Evolutionary conservation across 805 yeast species (phyloP), one percentile per base, ranked within the genome.

Genomic region (Wickerhamomyces subpelliculosus): DNA sequence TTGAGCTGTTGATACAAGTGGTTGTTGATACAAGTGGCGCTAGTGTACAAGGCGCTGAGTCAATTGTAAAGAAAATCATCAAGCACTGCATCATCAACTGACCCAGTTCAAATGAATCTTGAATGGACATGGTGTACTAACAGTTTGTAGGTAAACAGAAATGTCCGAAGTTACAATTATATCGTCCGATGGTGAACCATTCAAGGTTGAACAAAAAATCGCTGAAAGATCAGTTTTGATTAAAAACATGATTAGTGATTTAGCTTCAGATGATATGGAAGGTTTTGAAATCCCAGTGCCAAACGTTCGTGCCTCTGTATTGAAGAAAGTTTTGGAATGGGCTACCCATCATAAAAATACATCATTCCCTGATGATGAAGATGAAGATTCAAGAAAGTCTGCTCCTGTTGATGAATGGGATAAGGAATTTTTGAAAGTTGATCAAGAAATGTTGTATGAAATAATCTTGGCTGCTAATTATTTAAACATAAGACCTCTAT

Each of bases 341-440:
- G 88, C 96, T 53, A 94, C 85, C 55, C 93, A 90, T 60, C 96
- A 90, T 68, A 84, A 81, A 60, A 88, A 85, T 57, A 74, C 84
- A 9, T 69, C 68, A 16, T 80, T 80, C 61, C 84, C 85, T 16
- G 87, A 80, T 45, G 89, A 81, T 38, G 86, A 78, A 41, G 96
- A 86, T 46, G 89, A 83, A 38, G 95, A 86, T 49, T 75, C 85
- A 19, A 78, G 84, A 58, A 85, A 84, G 57, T 73, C 90, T n/a
- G 87, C 88, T 2, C 96, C 95, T 4, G 87, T 90, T 36, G 90
- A 84, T 44, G 88, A 88, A 34, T 90, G 97, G 97, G 97, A 90
- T 64, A 84, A 85, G 60, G 86, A 84, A 60, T 90, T 89, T 60
- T 73, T 90, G 51, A 84, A 85, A 56, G 96, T 90, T 27, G 97